A percentile compares a stretch with the other conserved stretches of the same genome.
Conservation (phyloP, 192 early-diverging fungal genomes). For the Backusella mclennaniae region DNA sequence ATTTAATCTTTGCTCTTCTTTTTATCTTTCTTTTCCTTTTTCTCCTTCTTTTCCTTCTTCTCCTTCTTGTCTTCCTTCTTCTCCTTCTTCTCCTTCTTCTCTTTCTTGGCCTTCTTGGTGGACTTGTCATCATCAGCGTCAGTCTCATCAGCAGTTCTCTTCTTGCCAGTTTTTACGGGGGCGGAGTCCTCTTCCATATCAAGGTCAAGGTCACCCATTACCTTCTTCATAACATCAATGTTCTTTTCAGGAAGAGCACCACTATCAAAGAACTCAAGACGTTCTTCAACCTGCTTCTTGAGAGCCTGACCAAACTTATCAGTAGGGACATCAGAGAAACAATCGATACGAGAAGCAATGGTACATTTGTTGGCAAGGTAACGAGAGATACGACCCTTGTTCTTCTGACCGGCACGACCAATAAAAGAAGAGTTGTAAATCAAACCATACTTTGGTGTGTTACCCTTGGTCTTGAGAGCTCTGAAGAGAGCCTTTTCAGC, state of each 20-base stretch:
- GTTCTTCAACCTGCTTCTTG: conserved; percentile 94
- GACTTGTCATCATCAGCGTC: conserved; percentile 37
- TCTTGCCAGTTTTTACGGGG: conserved; percentile 33
- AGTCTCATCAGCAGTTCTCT: conserved; percentile 40
- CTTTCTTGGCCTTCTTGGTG: conserved; percentile 50
- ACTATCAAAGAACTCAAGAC: conserved; percentile 91
- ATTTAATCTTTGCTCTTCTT: conserved; percentile 49
- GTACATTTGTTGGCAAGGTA: conserved; percentile 98
- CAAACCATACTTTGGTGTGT: conserved; percentile 97
- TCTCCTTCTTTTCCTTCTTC: conserved; percentile 60
- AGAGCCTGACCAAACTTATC: conserved; percentile 92
- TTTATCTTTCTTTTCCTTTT: conserved; percentile 61
- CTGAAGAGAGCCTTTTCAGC: conserved; percentile 99
- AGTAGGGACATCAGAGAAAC: conserved; percentile 87
- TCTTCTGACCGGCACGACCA: conserved; percentile 93
- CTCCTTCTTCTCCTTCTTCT: conserved; percentile 45
- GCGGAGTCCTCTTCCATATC: conserved; percentile 27
- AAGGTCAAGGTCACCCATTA: conserved; percentile 57
- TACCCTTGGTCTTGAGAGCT: conserved; percentile 93
- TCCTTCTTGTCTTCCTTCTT: conserved; percentile 46
- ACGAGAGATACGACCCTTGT: conserved; percentile 98
- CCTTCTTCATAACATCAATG: conserved; percentile 91
- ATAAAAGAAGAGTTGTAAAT: conserved; percentile 97
- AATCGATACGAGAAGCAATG: conserved; percentile 96
- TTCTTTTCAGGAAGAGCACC: conserved; percentile 88